phyloP scores from a whole-genome alignment of 148 eudicot genomes.

The Fagopyrum homotropicum region DNA sequence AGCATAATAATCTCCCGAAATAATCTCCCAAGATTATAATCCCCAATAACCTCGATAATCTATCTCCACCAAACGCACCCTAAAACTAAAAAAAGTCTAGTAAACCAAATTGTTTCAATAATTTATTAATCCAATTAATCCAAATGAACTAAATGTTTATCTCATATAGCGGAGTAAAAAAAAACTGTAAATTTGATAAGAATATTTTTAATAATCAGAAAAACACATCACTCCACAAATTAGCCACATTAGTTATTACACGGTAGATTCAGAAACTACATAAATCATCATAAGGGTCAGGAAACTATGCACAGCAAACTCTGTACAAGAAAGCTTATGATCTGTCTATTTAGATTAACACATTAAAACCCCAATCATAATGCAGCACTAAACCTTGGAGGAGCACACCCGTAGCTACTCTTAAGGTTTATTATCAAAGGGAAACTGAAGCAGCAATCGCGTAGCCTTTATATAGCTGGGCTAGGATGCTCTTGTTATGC shows the following conservation, averaged over 20 bases:
- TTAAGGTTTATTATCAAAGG: neutral
- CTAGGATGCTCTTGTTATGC: neutral
- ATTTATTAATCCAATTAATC: too few species aligned
- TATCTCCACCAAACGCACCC: too few species aligned
- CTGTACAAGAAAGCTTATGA: neutral
- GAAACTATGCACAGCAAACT: conserved; percentile 5
- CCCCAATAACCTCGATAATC: too few species aligned
- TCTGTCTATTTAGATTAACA: neutral
- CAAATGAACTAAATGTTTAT: too few species aligned
- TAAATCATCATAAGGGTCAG: neutral
- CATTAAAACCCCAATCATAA: neutral
- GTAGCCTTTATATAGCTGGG: neutral
- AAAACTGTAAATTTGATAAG: too few species aligned
- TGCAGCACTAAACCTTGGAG: conserved; percentile 4
- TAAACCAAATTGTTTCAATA: too few species aligned
- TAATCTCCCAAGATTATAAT: too few species aligned
- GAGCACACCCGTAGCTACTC: neutral
- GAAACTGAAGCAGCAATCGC: neutral
- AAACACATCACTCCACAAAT: neutral
- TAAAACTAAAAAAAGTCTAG: too few species aligned
- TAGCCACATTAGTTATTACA: neutral
- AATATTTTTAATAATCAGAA: too few species aligned
- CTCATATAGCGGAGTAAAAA: too few species aligned
- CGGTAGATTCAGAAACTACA: conserved; percentile 1
- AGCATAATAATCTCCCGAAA: too few species aligned